A percentile compares a stretch with the other conserved stretches of the same genome.
Evolutionary conservation across 805 yeast genomes (phyloP).

Genomic region (Nakazawaea laoshanensis): DNA sequence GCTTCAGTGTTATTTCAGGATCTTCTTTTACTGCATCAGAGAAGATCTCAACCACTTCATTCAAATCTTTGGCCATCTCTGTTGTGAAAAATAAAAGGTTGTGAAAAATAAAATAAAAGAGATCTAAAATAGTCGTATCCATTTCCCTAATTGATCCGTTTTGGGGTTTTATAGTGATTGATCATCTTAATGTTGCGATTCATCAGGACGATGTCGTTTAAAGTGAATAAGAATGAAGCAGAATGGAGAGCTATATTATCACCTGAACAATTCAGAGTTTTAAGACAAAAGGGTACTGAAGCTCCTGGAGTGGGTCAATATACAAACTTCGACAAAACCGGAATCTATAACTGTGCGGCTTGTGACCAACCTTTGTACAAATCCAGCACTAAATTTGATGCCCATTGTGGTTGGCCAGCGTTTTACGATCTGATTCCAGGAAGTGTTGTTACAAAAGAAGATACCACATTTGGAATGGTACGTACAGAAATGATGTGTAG

Average conservation of each 20-base stretch:
- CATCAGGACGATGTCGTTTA: neutral
- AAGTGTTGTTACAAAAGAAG: constrained; percentile 54
- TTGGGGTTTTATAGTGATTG: too few relatives aligned
- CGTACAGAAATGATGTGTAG: constrained; percentile 87
- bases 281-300: constrained; percentile 71
- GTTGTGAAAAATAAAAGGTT: too few relatives aligned
- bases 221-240: constrained; percentile 24
- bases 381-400: constrained; percentile 73
- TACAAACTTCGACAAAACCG: constrained; percentile 37
- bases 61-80: constrained; percentile 3
- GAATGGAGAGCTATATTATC: constrained; percentile 79
- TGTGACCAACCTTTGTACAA: constrained; percentile 75
- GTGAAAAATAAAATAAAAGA: too few relatives aligned
- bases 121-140: too few relatives aligned
- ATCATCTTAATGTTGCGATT: too few relatives aligned
- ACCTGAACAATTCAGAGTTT: constrained; percentile 70
- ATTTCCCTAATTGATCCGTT: too few relatives aligned
- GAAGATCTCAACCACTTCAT: constrained; percentile 8
- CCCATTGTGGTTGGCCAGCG: constrained; percentile 98
- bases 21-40: constrained; percentile 7
- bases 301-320: constrained; percentile 60
- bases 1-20: constrained; percentile 3
- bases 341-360: constrained; percentile 79
- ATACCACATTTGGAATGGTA: constrained; percentile 63
- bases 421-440: constrained; percentile 87